Conservation (phyloP, 1,284 basidiomycete genomes). For the Chiua sp. region DNA sequence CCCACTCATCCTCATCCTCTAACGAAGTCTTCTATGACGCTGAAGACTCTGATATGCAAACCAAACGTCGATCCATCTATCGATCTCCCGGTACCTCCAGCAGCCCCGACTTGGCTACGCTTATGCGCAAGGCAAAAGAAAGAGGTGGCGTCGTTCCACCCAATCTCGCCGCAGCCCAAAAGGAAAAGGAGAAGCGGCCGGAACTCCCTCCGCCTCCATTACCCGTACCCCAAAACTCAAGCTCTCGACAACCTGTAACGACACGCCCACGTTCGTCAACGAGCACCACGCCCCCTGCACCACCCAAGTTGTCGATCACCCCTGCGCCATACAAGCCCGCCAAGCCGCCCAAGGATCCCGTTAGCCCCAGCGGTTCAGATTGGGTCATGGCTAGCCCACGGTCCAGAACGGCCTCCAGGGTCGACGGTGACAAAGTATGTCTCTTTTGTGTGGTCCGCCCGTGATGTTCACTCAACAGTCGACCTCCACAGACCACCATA, state of each 20-base stretch:
- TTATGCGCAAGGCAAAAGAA: constrained; percentile 81
- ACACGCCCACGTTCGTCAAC: constrained; percentile 43
- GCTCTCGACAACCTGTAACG: constrained; percentile 16
- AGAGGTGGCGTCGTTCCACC: constrained; percentile 50
- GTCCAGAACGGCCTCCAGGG: constrained; percentile 44
- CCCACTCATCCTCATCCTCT: constrained; percentile 47
- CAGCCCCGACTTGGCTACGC: constrained; percentile 86
- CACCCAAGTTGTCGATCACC: constrained; percentile 38
- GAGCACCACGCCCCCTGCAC: constrained; percentile 29
- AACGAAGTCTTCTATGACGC: constrained; percentile 67
- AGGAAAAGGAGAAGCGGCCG: constrained; percentile 46
- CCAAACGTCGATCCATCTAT: constrained; percentile 84
- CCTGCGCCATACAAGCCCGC: constrained; percentile 25
- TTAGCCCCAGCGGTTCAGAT: constrained; percentile 46
- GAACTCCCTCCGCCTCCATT: constrained; percentile 51
- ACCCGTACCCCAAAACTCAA: constrained; percentile 37
- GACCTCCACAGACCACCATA: constrained; percentile 48
- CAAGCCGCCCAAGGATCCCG: constrained; percentile 34
- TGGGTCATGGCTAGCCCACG: constrained; percentile 59
- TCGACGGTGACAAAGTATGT: constrained; percentile 52
- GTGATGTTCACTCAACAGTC: background rate
- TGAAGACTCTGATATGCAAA: constrained; percentile 66
- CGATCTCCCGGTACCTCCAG: constrained; percentile 87
- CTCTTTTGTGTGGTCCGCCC: background rate
- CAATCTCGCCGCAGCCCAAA: constrained; percentile 35